Evolutionary conservation across 1,139 yeast species (phyloP), one percentile per base, ranked within the genome.

Genomic region (Zhuliangozyma parablackwelliae): DNA sequence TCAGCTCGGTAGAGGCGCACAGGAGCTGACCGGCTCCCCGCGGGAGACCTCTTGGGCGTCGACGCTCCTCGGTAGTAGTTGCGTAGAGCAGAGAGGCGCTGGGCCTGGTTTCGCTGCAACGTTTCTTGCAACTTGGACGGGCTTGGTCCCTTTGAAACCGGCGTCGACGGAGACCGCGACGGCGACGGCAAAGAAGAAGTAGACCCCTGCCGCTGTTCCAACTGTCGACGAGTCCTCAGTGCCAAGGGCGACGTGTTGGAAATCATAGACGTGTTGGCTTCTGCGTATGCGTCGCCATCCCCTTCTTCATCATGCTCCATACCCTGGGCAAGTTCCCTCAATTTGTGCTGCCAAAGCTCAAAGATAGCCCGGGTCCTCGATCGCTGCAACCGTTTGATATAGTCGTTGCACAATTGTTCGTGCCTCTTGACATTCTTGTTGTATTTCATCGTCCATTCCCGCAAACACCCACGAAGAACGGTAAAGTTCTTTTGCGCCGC

Each of bases 111-210:
- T 34, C 69, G 47, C 30, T 60, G 58, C 23, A 69, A 63, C 0
- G 75, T 68, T 41, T 64, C 70, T 39, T 65, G 71, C 11, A 68
- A 47, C 35, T 64, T 59, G 1, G 68, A 54, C 1, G 75, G 74
- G 48, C 74, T 67, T 3, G 56, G 45, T 28, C 57, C 49, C 10
- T 48, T 45, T 1, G 55, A 46, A 3, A 47, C 39, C 6, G 69
- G 68, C 2, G 63, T 58, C 7, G 59, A 48, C 3, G 45, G 36
- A 7, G 48, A 47, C 26, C 56, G 59, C 40, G 50, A 53, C 35
- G 66, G 65, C 20, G 68, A 51, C 1, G 74, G 73, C 1, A 72
- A 16, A 16, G 16, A 16, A 16, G 16, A 16, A 16, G 16, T 65
- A 32, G 47, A 46, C 28, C 64, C 49, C 63, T 65, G 41, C 61